These are phyloP conservation scores for Cryptomeria japonica DNA, from an alignment of 75 land plant genomes.

Conservation along the genomic window DNA sequence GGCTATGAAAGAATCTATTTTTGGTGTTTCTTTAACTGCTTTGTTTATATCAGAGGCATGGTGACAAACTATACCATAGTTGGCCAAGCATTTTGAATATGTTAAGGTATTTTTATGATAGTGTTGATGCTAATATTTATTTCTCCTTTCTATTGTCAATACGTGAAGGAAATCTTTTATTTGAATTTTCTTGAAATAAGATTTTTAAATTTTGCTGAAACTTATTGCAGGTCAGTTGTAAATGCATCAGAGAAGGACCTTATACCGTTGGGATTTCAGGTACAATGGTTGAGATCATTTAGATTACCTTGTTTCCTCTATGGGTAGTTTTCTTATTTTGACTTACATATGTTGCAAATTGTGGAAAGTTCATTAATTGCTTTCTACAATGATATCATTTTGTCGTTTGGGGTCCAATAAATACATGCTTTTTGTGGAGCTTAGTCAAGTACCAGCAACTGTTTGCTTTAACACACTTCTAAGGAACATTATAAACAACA, in stretches of 20 bases:
- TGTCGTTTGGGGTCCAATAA: not conserved
- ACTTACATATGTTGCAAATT: not conserved
- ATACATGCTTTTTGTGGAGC: not conserved
- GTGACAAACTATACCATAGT: constrained; percentile 85
- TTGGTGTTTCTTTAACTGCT: not conserved
- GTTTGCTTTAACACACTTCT: not conserved
- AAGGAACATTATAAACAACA: not conserved
- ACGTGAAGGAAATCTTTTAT: not conserved
- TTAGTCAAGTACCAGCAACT: not conserved
- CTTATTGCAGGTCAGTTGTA: constrained; percentile 67
- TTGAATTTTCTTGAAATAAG: not conserved
- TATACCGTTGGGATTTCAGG: constrained; percentile 90
- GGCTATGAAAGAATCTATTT: not conserved
- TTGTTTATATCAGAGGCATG: constrained; percentile 70
- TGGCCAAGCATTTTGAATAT: constrained; percentile 87
- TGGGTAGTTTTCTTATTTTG: not conserved
- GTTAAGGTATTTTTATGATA: constrained; percentile 56
- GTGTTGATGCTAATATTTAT: not conserved
- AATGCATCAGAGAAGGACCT: constrained; percentile 88
- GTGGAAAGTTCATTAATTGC: not conserved
- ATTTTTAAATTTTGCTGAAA: not conserved
- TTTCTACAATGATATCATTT: not conserved
- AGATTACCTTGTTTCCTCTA: not conserved
- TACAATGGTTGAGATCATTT: constrained; percentile 5
- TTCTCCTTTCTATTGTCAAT: not conserved